Base-by-base conservation (phyloP, 192 early-diverging fungal species). In the Phycomyces blakesleeanus region DNA sequence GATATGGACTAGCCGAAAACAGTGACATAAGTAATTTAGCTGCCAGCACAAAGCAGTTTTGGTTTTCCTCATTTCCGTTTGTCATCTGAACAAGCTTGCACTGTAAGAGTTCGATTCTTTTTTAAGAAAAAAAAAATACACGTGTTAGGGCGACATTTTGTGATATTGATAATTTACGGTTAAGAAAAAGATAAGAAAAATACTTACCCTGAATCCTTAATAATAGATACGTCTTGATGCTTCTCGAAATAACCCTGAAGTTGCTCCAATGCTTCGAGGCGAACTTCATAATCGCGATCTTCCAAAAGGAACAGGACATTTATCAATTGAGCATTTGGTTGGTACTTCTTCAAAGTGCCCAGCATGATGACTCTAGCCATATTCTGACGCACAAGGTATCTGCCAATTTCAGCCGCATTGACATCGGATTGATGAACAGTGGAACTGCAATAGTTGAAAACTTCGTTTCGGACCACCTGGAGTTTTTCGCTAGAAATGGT, bases 271-370 rank as follows among this genome's bases (percentile, higher is more conserved):
- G 79, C 75, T n/a, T 73, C 63, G 9, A 86, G 64, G 7, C 86
- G 85, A 8, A 88, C 83, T 59, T 89, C 88, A 68, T 89, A 87
- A n/a, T 86, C 83, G 8, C 39, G 26, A 58, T 87, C 81, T 9
- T 71, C 52, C 29, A 87, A 47, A 15, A 89, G 69, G 3, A 51
- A 51, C 16, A 68, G 22, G 24, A 85, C 50, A 26, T 75, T 55
- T n/a, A 38, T 25, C 14, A 69, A 21, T 6, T 57, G 59, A 4
- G 59, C 50, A 0, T 65, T 59, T 7, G 52, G 64, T 47, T 14
- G 12, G 18, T 47, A 47, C 14, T 64, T 66, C 10, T 71, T 64
- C 15, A 55, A 58, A 18, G 56, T 47, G 4, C 59, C 64, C 5
- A 68, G 54, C 16, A 76, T 68, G 20, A 78, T 60, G 44, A 56